phyloP scores from a whole-genome alignment of 1,139 yeast species.

The Scheffersomyces illinoinensis region DNA sequence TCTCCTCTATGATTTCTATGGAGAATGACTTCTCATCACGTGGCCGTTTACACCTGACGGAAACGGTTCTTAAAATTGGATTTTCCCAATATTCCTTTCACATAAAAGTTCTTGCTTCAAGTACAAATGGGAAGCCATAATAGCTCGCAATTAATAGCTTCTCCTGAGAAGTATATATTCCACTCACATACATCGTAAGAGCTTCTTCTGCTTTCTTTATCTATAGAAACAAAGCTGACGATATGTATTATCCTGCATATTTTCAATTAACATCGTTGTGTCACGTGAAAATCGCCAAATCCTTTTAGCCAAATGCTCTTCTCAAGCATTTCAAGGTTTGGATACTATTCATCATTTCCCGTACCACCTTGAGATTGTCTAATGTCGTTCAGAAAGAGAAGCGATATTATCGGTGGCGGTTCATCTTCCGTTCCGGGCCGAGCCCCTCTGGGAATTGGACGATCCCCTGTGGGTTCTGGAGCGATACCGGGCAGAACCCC shows the following conservation, averaged over 20 bases:
- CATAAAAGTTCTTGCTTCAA: too few relatives aligned
- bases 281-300: neutral
- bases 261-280: too few relatives aligned
- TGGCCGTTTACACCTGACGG: neutral
- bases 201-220: too few relatives aligned
- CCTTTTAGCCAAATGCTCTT: neutral
- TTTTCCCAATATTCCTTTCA: too few relatives aligned
- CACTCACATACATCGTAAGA: too few relatives aligned
- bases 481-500: conserved; percentile 3
- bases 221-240: too few relatives aligned
- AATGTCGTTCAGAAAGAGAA: conserved; percentile 74
- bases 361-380: neutral
- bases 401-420: conserved; percentile 52
- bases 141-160: too few relatives aligned
- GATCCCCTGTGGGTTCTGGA: conserved; percentile 13
- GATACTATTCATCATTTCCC: neutral
- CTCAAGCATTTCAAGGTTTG: neutral
- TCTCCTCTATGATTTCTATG: neutral
- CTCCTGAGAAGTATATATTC: too few relatives aligned
- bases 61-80: too few relatives aligned
- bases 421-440: conserved; percentile 8
- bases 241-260: too few relatives aligned
- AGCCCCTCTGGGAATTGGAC: conserved; percentile 7
- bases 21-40: neutral
- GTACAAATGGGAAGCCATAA: too few relatives aligned